Conservation (phyloP, 768 basidiomycete species). For the Cystofilobasidium ferigula region DNA sequence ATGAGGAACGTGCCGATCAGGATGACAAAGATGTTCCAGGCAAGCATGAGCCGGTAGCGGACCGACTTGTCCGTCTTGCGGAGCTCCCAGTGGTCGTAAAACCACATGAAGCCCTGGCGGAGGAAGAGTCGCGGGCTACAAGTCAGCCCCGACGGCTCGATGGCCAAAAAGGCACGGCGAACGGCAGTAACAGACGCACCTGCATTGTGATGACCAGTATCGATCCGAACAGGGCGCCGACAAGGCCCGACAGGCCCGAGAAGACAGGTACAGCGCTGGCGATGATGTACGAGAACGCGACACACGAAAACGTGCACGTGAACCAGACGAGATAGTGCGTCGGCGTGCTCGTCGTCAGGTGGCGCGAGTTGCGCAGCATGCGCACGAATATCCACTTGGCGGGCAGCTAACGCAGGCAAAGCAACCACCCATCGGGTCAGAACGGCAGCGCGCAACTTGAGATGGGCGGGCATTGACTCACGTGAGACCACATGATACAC, state of each 20-base stretch:
- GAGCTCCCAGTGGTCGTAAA: not conserved
- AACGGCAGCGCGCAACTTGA: not conserved
- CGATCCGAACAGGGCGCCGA: not conserved
- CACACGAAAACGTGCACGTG: not conserved
- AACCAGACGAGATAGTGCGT: slow-evolving; percentile 31
- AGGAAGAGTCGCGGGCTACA: not conserved
- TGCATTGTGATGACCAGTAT: not conserved
- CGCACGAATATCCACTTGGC: slow-evolving; percentile 32
- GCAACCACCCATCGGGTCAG: slow-evolving; percentile 1
- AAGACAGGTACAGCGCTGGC: slow-evolving; percentile 7
- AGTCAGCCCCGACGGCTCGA: not conserved
- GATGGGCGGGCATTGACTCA: not conserved
- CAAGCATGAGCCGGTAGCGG: not conserved
- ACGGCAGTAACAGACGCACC: not conserved
- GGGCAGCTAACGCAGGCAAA: not conserved
- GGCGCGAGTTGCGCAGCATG: slow-evolving; percentile 29
- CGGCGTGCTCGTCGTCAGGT: slow-evolving; percentile 29
- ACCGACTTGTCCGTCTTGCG: not conserved
- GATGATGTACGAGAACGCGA: slow-evolving; percentile 9
- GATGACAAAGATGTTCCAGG: not conserved
- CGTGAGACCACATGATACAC: slow-evolving; percentile 9
- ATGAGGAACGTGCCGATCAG: not conserved
- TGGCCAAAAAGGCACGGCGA: not conserved
- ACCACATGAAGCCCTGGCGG: slow-evolving; percentile 5
- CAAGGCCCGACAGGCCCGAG: not conserved